Evolutionary conservation across 306 rosid species (phyloP), one percentile per base, ranked within the genome.

Genomic region (Vigna hirtella): DNA sequence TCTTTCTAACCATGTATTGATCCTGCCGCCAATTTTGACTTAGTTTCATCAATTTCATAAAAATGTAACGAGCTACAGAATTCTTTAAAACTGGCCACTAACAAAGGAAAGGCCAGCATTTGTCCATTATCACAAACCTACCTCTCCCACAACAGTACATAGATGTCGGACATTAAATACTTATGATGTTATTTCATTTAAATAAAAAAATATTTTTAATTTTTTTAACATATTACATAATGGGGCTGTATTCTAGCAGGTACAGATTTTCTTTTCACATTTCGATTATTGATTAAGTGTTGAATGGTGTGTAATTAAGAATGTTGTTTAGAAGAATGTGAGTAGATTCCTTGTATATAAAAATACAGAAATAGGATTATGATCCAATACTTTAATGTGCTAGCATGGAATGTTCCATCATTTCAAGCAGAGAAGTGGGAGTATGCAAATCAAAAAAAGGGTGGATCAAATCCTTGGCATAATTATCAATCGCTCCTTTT

Each of bases 381-480:
- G 68, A 71, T 76, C 77, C 15, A 84, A 38, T 84, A 80, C 49
- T 80, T 69, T 70, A 79, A 64, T 79, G 79, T 58, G 7, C 11
- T 52, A 69, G 13, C 20, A 63, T 74, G 73, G 84, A 83, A 75
- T 64, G 82, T 76, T 65, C 77, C 82, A 79, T 75, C 81, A 79
- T 84, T 79, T 79, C 78, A 73, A 74, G 69, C 70, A 1, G 66
- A 70, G 77, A 71, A 76, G 56, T 76, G 43, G 73, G 73, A 72
- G 77, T 50, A 71, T 71, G 85, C 85, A 71, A 84, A 76, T 76
- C 73, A 9, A n/a, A 24, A 26, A 69, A 79, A 71, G 81, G 79
- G 71, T 62, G 77, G 70, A 84, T 77, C 83, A 84, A 72, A 84
- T 81, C 87, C 70, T 64, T 72, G 68, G 70, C 52, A 66, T 79